Base-by-base conservation (phyloP, 2,329 filamentous ascomycete species). In the Plenodomus biglobosus region DNA sequence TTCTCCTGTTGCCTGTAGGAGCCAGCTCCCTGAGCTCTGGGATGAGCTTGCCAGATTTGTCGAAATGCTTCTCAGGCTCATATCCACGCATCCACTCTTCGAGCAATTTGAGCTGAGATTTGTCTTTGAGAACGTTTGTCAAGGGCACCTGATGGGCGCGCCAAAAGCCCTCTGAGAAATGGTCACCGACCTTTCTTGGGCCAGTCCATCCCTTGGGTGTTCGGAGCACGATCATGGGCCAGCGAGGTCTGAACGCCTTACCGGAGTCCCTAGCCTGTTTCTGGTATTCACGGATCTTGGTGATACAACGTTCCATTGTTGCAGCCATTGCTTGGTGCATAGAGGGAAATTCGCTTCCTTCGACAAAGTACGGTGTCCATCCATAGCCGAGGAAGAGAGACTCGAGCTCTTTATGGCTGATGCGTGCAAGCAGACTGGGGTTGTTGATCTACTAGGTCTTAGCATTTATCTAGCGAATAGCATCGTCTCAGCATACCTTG, bases 281-380 rank as follows among this genome's bases (percentile, higher is more conserved):
- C 69, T 91, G 87, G 62, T 82, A 83, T 50, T 79, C 77, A 46
- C 75, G 78, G 65, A 92, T 92, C 64, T 90, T 84, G 15, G 77
- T 69, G 16, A 92, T 82, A 62, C 85, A 89, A 56, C 83, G 79
- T 68, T 92, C 87, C 21, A 92, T 74, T 0, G 88, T 91, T 37
- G 82, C 81, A 11, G 88, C 87, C 87, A 91, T 91, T 47, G 87
- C 87, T 69, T 91, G 87, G 65, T 91, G 86, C 87, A 92, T 91
- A 38, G 80, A 81, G 27, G 87, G 80, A 21, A 87, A 65, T 44
- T 92, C 87, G 54, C 84, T 83, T 40, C 88, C 88, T 65, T 91
- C 87, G 40, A 92, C 88, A 60, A 91, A 90, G 71, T 90, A 90
- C 8, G 88, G 87, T 40, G 84, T 82, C 84, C 86, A 92, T 56